Conservation (phyloP, 1,284 basidiomycete species). For the Microbotryum scabiosae region DNA sequence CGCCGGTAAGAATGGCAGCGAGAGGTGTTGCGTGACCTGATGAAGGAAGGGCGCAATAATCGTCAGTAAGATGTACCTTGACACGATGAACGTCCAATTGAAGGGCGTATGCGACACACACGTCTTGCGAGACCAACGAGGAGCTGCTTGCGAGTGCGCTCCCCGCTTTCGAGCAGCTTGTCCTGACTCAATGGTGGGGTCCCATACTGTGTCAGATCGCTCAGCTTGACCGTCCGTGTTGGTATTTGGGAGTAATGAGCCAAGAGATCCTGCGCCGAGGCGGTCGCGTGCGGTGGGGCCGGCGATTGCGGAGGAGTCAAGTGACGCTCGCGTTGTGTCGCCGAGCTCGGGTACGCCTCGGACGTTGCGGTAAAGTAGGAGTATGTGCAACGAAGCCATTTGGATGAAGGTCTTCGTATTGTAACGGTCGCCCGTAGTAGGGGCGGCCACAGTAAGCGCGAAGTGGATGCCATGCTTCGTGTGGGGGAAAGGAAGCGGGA, state of each 20-base stretch:
- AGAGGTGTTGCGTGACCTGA: constrained; percentile 33
- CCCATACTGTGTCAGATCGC: constrained; percentile 30
- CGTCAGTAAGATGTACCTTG: too few species aligned
- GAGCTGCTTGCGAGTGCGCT: constrained; percentile 30
- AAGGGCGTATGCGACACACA: constrained; percentile 13
- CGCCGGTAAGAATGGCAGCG: constrained; percentile 58
- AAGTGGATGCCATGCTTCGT: too few species aligned
- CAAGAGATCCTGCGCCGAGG: constrained; percentile 21
- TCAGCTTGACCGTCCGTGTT: constrained; percentile 23
- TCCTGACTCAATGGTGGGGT: constrained; percentile 28
- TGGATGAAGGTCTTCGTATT: too few species aligned
- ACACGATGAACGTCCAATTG: background rate
- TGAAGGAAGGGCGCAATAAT: too few species aligned
- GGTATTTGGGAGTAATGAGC: constrained; percentile 28
- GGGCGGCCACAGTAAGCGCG: too few species aligned
- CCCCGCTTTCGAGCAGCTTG: constrained; percentile 30
- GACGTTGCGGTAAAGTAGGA: too few species aligned
- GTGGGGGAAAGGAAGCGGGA: too few species aligned
- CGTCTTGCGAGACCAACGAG: constrained; percentile 31
- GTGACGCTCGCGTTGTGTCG: too few species aligned
- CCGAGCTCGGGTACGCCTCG: too few species aligned
- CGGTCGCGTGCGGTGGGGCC: background rate
- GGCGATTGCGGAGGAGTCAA: too few species aligned
- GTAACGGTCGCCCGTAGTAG: too few species aligned
- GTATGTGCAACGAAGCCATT: too few species aligned